These are phyloP conservation scores for Ramularia endophylla DNA, from an alignment of 2,329 filamentous ascomycete species.

Conservation along the genomic window DNA sequence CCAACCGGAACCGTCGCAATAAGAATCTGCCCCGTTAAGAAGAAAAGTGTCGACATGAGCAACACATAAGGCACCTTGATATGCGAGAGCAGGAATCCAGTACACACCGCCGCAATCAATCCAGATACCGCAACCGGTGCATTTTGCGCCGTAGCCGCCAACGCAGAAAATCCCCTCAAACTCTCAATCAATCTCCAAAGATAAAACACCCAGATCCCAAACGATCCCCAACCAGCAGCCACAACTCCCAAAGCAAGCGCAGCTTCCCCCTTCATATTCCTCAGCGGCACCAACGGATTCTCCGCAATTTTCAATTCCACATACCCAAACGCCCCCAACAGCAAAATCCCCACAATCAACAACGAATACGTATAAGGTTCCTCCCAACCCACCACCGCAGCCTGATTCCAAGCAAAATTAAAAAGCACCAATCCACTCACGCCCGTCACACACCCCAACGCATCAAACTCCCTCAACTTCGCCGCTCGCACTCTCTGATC, in stretches of 20 bases:
- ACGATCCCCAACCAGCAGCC: constrained; percentile 24
- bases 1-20: constrained; percentile 28
- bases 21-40: constrained; percentile 29
- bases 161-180: constrained; percentile 26
- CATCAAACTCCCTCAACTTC: constrained; percentile 18
- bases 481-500: constrained; percentile 7
- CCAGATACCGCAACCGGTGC: constrained; percentile 30
- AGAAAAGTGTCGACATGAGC: constrained; percentile 32
- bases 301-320: constrained; percentile 19
- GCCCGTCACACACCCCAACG: constrained; percentile 21
- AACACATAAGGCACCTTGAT: constrained; percentile 32
- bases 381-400: constrained; percentile 24
- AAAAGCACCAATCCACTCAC: constrained; percentile 27
- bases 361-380: constrained; percentile 21
- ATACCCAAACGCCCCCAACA: constrained; percentile 21
- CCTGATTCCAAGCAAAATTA: constrained; percentile 28
- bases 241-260: constrained; percentile 23
- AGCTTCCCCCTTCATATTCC: constrained; percentile 20
- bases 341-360: constrained; percentile 21
- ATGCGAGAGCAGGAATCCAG: constrained; percentile 33
- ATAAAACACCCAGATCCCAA: constrained; percentile 34
- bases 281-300: constrained; percentile 20
- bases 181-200: constrained; percentile 29
- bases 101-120: constrained; percentile 30
- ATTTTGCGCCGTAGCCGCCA: constrained; percentile 29